These are phyloP conservation scores for Bisporella sp. DNA, from an alignment of 2,329 filamentous ascomycete genomes.

Conservation along the genomic window DNA sequence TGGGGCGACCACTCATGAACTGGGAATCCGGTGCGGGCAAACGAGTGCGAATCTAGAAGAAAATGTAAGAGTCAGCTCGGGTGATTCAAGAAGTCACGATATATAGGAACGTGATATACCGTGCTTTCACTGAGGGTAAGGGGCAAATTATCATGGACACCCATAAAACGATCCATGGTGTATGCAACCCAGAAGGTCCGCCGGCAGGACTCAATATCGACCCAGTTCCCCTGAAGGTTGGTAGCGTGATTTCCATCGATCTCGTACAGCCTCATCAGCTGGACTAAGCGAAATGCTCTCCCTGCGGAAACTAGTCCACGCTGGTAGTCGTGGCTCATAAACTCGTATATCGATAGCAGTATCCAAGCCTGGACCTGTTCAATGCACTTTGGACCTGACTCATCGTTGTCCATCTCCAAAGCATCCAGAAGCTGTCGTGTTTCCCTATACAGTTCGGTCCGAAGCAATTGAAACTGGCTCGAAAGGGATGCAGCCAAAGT, in stretches of 20 bases:
- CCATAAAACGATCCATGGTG: not conserved
- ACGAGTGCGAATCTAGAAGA: too few species aligned
- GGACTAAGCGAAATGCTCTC: not conserved
- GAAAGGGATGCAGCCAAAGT: constrained; percentile 1
- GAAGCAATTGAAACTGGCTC: not conserved
- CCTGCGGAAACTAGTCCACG: not conserved
- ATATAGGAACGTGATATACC: not conserved
- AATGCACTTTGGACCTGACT: not conserved
- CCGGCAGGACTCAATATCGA: not conserved
- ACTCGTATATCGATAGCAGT: not conserved
- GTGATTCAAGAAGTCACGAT: not conserved
- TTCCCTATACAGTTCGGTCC: not conserved
- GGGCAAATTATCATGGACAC: not conserved
- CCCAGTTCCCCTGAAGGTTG: not conserved
- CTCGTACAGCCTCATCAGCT: not conserved
- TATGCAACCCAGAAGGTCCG: constrained; percentile 2
- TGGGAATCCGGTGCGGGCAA: too few species aligned
- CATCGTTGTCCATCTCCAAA: not conserved
- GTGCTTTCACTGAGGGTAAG: not conserved
- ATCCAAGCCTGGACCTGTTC: constrained; percentile 1
- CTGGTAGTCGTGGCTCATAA: not conserved
- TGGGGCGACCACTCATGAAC: too few species aligned
- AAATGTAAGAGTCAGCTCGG: not conserved
- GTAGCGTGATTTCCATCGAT: not conserved
- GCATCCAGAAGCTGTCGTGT: not conserved